Conservation (phyloP, 257 asterid genomes). For the Perilla frutescens region DNA sequence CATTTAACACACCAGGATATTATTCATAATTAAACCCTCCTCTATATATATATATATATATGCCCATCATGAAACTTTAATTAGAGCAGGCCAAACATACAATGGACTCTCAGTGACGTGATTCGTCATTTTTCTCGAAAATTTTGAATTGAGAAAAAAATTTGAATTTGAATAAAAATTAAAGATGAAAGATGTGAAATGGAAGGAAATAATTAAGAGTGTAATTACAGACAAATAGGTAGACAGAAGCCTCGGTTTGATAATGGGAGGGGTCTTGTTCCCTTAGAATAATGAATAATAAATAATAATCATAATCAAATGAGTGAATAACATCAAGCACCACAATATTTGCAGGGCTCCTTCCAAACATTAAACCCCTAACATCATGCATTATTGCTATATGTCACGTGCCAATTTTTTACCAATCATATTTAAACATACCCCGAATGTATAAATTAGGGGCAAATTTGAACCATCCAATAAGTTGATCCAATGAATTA, state of each 20-base stretch:
- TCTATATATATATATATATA: too few relatives aligned
- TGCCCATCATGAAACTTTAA: too few relatives aligned
- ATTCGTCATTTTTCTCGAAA: too few relatives aligned
- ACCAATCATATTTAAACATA: background rate
- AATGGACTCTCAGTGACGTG: too few relatives aligned
- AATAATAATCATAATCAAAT: conserved; percentile 57
- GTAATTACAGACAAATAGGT: conserved; percentile 50
- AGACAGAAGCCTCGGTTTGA: conserved; percentile 56
- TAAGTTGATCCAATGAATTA: too few relatives aligned
- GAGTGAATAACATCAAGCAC: conserved; percentile 52
- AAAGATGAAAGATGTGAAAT: background rate
- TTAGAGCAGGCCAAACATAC: too few relatives aligned
- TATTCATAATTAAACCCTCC: too few relatives aligned
- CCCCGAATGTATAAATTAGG: too few relatives aligned
- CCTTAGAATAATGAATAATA: conserved; percentile 30
- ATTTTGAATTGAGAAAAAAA: background rate
- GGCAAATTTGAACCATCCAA: too few relatives aligned
- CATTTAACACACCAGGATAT: too few relatives aligned
- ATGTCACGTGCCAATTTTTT: conserved; percentile 1
- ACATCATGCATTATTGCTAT: conserved; percentile 40
- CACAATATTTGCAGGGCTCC: conserved; percentile 58
- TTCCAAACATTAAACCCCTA: conserved; percentile 37
- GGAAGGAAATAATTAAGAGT: background rate
- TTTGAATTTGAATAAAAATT: background rate
- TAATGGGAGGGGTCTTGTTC: conserved; percentile 62